Percentiles rank a stretch among this genome's conserved stretches.
Conservation (phyloP, 2,329 filamentous ascomycete species). For the Myriosclerotinia duriaeana region DNA sequence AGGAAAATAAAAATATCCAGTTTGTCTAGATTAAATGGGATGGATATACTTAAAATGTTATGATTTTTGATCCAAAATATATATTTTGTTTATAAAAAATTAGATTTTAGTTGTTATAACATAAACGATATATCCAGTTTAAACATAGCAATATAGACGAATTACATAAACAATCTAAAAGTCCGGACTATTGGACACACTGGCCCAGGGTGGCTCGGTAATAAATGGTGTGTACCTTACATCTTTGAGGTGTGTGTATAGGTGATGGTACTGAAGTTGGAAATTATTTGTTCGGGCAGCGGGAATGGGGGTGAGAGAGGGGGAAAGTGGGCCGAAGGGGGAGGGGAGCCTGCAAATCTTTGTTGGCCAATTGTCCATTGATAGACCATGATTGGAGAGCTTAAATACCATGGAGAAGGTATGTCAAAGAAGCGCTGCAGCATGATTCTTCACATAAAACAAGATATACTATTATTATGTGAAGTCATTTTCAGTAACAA, state of each 20-base stretch:
- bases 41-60: too few species aligned
- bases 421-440: not conserved
- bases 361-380: not conserved
- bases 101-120: too few species aligned
- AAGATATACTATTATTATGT: not conserved
- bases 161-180: too few species aligned
- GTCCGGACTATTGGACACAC: too few species aligned
- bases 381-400: not conserved
- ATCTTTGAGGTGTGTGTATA: not conserved
- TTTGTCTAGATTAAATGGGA: too few species aligned
- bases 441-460: not conserved
- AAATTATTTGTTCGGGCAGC: not conserved
- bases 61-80: too few species aligned
- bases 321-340: not conserved
- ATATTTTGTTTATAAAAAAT: too few species aligned
- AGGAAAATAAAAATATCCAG: too few species aligned
- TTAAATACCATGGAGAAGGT: not conserved
- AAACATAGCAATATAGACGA: too few species aligned
- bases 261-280: not conserved
- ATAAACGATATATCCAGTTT: too few species aligned
- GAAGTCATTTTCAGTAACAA: not conserved
- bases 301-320: not conserved
- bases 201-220: not conserved
- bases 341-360: not conserved
- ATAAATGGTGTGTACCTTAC: not conserved